Base-by-base conservation (phyloP, 805 yeast species). In the Suhomyces tanzawaensis region DNA sequence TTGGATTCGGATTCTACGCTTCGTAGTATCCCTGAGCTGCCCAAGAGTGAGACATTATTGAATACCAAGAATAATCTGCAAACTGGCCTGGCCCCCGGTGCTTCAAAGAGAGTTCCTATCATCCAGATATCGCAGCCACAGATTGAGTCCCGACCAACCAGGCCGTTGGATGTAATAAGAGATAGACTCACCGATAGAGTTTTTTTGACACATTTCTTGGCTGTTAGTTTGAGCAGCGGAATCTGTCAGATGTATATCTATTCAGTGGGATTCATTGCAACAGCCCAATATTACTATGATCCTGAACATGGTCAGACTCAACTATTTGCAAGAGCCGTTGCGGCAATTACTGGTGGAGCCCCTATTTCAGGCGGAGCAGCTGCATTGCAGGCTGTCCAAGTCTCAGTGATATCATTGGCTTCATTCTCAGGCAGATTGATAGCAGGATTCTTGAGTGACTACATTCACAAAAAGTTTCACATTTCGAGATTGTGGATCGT, bases 171-270 rank as follows among this genome's bases (percentile, higher is more conserved):
- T 12, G 48, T 51, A 5, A 49, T 64, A 4, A 46, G 45, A 22
- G 41, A 47, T 4, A 41, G 62, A 7, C 27, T 64, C 3, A 37
- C 49, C 9, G 45, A 54, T 37, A 60, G 46, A 33, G 40, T 51
- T 4, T 84, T 79, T 41, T 44, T 80, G 14, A 59, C 71, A 7
- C 82, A 78, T 46, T 81, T 69, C 47, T 31, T 77, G 5, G 66
- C 79, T n/a, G 63, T 82, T 17, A 77, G 85, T 0, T 56, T 76
- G 4, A 59, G 77, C 30, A 76, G 81, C 52, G 82, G 86, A 1
- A 65, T 79, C 29, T 85, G 89, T 3, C 90, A 83, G 54, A 74
- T 77, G 57, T 85, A 83, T 52, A 83, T 85, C 19, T 85, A 72
- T 51, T 74, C 85, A 2, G 81, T 85, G 24, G 95, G 95, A 0